phyloP scores from a whole-genome alignment of 2,329 filamentous ascomycete species.

The Didymella lethalis region DNA sequence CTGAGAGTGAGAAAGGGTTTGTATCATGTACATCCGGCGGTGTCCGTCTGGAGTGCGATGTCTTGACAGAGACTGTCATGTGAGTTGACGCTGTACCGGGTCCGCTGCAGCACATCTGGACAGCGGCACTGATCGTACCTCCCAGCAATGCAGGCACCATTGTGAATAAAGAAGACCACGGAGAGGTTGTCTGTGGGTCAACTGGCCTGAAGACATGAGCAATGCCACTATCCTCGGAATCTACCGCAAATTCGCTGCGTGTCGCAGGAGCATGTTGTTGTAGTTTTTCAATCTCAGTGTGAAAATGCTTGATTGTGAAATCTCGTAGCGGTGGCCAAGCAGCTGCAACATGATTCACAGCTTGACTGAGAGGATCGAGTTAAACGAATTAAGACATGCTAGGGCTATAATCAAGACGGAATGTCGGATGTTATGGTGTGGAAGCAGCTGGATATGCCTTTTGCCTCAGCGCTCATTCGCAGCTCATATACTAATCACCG shows the following conservation, averaged over 20 bases:
- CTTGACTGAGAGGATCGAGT: background rate
- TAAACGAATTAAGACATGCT: background rate
- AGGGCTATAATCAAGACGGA: background rate
- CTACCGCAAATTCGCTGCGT: background rate
- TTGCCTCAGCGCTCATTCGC: background rate
- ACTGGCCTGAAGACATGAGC: background rate
- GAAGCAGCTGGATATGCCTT: background rate
- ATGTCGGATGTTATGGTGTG: background rate
- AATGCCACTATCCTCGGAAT: background rate
- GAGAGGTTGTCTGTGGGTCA: background rate
- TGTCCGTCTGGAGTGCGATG: background rate
- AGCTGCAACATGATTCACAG: background rate
- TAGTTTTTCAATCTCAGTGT: background rate
- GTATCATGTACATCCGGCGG: background rate
- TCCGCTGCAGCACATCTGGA: background rate
- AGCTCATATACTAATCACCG: background rate
- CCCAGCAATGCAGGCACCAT: background rate
- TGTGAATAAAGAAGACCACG: background rate
- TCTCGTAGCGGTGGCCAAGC: background rate
- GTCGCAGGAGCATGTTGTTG: background rate
- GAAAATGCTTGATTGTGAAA: background rate
- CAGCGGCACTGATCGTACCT: background rate
- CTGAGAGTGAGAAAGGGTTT: background rate
- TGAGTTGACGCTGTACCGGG: background rate
- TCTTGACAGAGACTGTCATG: background rate